These are phyloP conservation scores for Boletus vermiculosoides DNA, from an alignment of 768 basidiomycete genomes.

Conservation along the genomic window DNA sequence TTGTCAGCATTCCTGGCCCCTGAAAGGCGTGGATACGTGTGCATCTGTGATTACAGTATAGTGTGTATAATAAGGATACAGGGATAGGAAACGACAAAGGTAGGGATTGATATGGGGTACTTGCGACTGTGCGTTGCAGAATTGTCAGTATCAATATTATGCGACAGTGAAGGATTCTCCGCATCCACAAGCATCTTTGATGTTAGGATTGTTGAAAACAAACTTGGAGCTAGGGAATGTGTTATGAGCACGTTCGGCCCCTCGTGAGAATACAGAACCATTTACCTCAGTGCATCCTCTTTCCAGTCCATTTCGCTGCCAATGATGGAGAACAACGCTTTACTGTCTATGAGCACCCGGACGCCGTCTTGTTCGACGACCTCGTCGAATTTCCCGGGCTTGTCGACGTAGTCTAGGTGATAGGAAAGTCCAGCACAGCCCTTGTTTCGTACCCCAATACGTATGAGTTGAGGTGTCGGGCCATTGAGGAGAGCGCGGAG, in stretches of 20 bases:
- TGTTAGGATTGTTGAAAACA: constrained; percentile 87
- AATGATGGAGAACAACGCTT: constrained; percentile 96
- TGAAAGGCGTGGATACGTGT: neutral
- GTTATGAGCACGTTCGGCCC: constrained; percentile 4
- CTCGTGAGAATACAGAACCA: neutral
- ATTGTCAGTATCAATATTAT: constrained; percentile 15
- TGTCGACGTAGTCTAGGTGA: constrained; percentile 93
- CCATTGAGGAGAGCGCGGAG: constrained; percentile 71
- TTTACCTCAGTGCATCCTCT: constrained; percentile 83
- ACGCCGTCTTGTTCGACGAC: constrained; percentile 96
- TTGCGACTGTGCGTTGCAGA: constrained; percentile 6
- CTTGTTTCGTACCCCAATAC: constrained; percentile 95
- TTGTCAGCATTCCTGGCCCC: neutral
- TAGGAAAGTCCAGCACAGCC: constrained; percentile 88
- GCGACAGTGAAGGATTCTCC: constrained; percentile 85
- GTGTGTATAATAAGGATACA: constrained; percentile 33
- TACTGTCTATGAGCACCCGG: constrained; percentile 90
- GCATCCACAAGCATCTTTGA: constrained; percentile 93
- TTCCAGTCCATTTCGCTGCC: constrained; percentile 99
- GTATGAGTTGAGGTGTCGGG: constrained; percentile 87
- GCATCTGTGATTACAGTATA: constrained; percentile 14
- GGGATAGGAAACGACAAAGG: neutral
- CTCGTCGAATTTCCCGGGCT: constrained; percentile 90
- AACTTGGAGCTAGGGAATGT: constrained; percentile 57
- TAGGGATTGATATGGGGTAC: constrained; percentile 11